These are phyloP conservation scores for Neurospora intermedia DNA, from an alignment of 495 filamentous ascomycete genomes.

Conservation along the genomic window DNA sequence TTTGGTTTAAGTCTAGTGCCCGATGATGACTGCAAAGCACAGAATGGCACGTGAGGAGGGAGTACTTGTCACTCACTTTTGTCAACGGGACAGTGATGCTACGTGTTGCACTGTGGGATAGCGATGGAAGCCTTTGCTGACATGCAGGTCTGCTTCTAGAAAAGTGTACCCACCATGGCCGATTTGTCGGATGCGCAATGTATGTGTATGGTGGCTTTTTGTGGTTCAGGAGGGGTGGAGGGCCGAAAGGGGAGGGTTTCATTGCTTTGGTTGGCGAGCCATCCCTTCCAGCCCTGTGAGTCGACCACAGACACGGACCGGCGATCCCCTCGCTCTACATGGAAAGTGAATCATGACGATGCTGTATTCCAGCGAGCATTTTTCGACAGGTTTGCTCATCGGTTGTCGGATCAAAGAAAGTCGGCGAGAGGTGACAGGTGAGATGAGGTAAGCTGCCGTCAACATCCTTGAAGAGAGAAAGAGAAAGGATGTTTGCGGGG, in stretches of 20 bases:
- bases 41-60: not conserved
- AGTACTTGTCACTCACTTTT: not conserved
- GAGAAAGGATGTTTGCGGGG: not conserved
- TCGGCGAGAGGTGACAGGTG: not conserved
- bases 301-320: not conserved
- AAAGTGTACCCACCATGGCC: not conserved
- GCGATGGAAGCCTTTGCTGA: not conserved
- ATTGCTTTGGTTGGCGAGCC: not conserved
- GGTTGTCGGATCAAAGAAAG: not conserved
- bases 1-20: not conserved
- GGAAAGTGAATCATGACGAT: not conserved
- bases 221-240: not conserved
- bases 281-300: not conserved
- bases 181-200: not conserved
- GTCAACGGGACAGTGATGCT: not conserved
- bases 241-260: not conserved
- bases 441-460: not conserved
- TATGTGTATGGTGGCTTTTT: not conserved
- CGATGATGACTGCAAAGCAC: not conserved
- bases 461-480: not conserved
- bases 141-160: not conserved
- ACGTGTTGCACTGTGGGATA: not conserved
- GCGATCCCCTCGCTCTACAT: not conserved
- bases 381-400: not conserved
- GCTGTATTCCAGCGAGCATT: not conserved